A percentile compares a stretch with the other conserved stretches of the same genome.
Conservation (phyloP, 164 flowering plant genomes). For the Saururus chinensis region DNA sequence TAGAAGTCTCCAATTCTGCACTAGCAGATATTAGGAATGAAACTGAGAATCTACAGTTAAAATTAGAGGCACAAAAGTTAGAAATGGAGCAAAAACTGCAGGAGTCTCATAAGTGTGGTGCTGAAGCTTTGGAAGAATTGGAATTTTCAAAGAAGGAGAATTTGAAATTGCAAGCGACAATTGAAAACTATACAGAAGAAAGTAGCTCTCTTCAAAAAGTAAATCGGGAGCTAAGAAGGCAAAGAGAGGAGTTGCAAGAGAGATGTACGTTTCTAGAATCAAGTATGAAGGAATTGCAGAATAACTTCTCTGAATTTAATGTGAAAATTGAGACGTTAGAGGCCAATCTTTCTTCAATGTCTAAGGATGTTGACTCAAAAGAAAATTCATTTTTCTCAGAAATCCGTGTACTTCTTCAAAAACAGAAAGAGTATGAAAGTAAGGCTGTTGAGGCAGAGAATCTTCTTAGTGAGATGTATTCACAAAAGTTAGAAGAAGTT, state of each 20-base stretch:
- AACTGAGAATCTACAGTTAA: constrained; percentile 25
- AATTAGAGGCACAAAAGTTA: constrained; percentile 26
- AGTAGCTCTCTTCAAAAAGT: constrained; percentile 37
- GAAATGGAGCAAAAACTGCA: constrained; percentile 33
- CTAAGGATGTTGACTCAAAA: constrained; percentile 34
- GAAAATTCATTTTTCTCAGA: constrained; percentile 42
- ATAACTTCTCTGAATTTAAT: constrained; percentile 26
- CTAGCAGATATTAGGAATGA: constrained; percentile 33
- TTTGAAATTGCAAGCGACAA: constrained; percentile 32
- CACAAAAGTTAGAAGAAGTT: constrained; percentile 39
- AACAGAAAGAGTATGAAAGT: constrained; percentile 34
- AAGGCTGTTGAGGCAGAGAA: constrained; percentile 31
- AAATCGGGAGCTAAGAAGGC: constrained; percentile 36
- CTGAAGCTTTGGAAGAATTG: constrained; percentile 45
- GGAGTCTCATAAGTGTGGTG: constrained; percentile 28
- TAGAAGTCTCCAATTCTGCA: constrained; percentile 34
- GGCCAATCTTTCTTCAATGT: constrained; percentile 28
- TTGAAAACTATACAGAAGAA: constrained; percentile 38
- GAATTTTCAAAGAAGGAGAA: constrained; percentile 42
- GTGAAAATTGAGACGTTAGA: constrained; percentile 39
- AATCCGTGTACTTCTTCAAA: constrained; percentile 35
- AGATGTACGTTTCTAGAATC: constrained; percentile 33
- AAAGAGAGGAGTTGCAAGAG: constrained; percentile 44
- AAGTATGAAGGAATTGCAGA: constrained; percentile 31
- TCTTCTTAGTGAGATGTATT: constrained; percentile 29